Base-by-base conservation (phyloP, 2,329 filamentous ascomycete species). In the Mariannaea sp. region DNA sequence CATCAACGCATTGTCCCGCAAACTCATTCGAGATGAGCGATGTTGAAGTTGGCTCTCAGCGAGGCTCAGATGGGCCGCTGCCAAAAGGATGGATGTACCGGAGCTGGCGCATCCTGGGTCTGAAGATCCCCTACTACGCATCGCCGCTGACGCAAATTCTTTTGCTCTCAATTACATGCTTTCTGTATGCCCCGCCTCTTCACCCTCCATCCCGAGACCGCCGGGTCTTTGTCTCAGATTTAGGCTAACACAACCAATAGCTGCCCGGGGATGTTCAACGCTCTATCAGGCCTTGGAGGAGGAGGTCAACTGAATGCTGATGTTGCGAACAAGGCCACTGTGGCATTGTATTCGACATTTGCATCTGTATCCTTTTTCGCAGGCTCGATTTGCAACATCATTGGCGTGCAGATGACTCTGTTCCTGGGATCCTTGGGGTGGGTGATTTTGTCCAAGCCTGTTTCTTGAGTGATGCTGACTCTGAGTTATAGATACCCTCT, bases 251-350 rank as follows among this genome's bases (percentile, higher is more conserved):
- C 8, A 29, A 8, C 17, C 5, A 36, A 36, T 7, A 49, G 45
- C 2, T 33, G 24, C 29, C 26, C 45, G 12, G 35, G 36, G 17
- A 49, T 49, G 45, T 49, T 13, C 10, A 49, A 41, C 33, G 36
- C 45, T n/a, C 36, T 49, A 17, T 24, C 36, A 7, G 45, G 45
- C 2, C 35, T 49, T 5, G 45, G 45, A 9, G 36, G 36, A 2
- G 45, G 36, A 5, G 36, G 35, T 7, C 27, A 49, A 8, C 8
- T 49, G 12, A 19, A 49, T 20, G 27, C 27, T 16, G 35, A 40
- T 7, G 36, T 16, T n/a, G 27, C 19, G 16, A 49, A 49, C 19
- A 33, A 32, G 10, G 27, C 45, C 3, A 41, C 29, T 1, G 45
- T 33, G 6, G 35, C 35, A 8, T 7, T 41, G 1, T 49, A 32